phyloP scores from a whole-genome alignment of 345 rosid genomes.

The Sisymbrium irio region DNA sequence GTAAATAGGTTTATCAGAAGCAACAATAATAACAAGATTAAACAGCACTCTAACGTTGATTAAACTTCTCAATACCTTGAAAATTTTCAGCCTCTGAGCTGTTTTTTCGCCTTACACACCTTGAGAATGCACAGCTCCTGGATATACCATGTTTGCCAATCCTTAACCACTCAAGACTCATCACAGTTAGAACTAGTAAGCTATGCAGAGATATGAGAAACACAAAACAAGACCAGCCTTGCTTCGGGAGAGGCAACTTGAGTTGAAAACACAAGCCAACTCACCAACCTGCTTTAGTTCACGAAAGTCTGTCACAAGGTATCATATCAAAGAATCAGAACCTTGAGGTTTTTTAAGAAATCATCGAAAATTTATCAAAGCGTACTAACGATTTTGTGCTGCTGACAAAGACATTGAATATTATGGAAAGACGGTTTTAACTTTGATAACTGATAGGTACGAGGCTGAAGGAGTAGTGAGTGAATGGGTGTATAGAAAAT shows the following conservation, averaged over 20 bases:
- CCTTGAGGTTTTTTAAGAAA: too few species aligned
- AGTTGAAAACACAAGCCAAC: slow-evolving; percentile 17
- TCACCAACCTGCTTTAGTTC: slow-evolving; percentile 93
- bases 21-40: neutral
- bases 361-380: too few species aligned
- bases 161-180: slow-evolving; percentile 46
- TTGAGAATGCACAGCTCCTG: slow-evolving; percentile 89
- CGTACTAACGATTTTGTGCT: too few species aligned
- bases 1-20: too few species aligned
- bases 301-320: slow-evolving; percentile 65
- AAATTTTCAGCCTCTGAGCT: slow-evolving; percentile 55
- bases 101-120: slow-evolving; percentile 86
- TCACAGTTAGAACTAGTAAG: neutral
- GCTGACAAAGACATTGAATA: slow-evolving; percentile 69
- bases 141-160: slow-evolving; percentile 70
- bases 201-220: neutral
- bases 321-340: too few species aligned
- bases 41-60: neutral
- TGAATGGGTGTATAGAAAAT: slow-evolving; percentile 55
- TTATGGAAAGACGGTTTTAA: slow-evolving; percentile 58
- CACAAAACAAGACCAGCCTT: neutral
- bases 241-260: neutral
- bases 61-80: slow-evolving; percentile 51
- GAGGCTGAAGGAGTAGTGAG: slow-evolving; percentile 38
- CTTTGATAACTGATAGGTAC: slow-evolving; percentile 46